These are phyloP conservation scores for Eremothecium sinecaudum DNA, from an alignment of 1,139 yeast species.

Conservation along the genomic window DNA sequence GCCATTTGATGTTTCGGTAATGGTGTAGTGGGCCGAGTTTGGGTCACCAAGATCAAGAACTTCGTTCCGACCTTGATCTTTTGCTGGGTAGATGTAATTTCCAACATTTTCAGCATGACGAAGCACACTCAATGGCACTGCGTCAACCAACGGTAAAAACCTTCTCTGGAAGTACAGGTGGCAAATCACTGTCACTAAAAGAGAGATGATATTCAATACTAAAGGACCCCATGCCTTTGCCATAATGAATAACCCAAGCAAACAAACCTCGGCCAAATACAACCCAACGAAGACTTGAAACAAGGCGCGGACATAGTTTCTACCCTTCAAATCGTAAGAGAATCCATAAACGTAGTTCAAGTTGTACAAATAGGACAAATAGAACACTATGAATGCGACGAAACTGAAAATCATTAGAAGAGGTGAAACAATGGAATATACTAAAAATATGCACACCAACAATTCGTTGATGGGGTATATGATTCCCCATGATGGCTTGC, in stretches of 20 bases:
- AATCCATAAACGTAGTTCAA: constrained; percentile 49
- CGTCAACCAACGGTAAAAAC: constrained; percentile 53
- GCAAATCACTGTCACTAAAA: constrained; percentile 43
- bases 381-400: constrained; percentile 47
- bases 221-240: constrained; percentile 66
- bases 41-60: constrained; percentile 43
- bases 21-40: constrained; percentile 21
- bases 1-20: constrained; percentile 11
- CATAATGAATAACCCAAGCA: constrained; percentile 60
- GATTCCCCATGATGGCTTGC: constrained; percentile 61
- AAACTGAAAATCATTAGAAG: constrained; percentile 57
- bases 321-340: constrained; percentile 52
- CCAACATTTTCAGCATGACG: constrained; percentile 47
- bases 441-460: constrained; percentile 59
- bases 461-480: constrained; percentile 65
- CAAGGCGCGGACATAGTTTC: constrained; percentile 55
- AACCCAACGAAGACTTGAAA: constrained; percentile 58
- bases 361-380: constrained; percentile 54
- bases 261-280: constrained; percentile 57
- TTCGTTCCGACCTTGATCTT: constrained; percentile 57
- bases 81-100: constrained; percentile 36
- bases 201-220: constrained; percentile 48
- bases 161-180: constrained; percentile 50
- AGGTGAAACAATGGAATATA: constrained; percentile 73
- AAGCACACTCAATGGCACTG: constrained; percentile 69